phyloP scores from a whole-genome alignment of 331 rosid species.

The Pyrus hybrid region DNA sequence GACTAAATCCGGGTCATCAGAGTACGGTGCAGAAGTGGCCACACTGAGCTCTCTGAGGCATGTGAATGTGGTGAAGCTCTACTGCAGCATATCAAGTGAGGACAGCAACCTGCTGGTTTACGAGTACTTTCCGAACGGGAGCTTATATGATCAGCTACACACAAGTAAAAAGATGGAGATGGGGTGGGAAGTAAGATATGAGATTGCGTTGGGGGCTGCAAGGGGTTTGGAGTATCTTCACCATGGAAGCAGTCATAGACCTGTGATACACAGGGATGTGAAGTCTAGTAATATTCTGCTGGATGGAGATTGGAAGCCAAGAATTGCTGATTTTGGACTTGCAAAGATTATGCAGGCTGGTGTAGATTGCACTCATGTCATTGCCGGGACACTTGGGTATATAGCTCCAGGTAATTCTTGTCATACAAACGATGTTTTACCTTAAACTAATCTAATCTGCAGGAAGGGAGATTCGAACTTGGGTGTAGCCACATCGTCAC shows the following conservation, averaged over 20 bases:
- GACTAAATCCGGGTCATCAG: conserved; percentile 28
- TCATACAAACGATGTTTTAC: too few species aligned
- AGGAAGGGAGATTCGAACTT: too few species aligned
- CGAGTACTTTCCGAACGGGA: conserved; percentile 82
- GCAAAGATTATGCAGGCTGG: conserved; percentile 72
- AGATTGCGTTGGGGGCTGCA: too few species aligned
- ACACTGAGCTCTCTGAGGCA: conserved; percentile 86
- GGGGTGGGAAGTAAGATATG: conserved; percentile 75
- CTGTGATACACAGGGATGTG: too few species aligned
- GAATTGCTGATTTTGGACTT: conserved; percentile 90
- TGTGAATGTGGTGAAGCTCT: conserved; percentile 87
- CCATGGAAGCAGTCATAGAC: too few species aligned
- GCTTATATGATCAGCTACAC: conserved; percentile 87
- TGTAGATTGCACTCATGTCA: conserved; percentile 57
- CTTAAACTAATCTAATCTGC: too few species aligned
- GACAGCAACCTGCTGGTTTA: conserved; percentile 80
- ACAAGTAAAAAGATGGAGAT: conserved; percentile 36
- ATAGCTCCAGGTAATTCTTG: conserved; percentile 81
- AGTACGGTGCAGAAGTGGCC: conserved; percentile 84
- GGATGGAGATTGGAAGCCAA: too few species aligned
- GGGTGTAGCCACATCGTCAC: too few species aligned
- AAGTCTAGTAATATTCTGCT: too few species aligned
- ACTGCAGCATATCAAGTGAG: conserved; percentile 87
- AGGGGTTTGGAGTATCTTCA: too few species aligned
- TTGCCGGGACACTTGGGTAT: conserved; percentile 90